Evolutionary conservation across 768 basidiomycete species (phyloP).

Genomic region (Rhizopogon rudus): DNA sequence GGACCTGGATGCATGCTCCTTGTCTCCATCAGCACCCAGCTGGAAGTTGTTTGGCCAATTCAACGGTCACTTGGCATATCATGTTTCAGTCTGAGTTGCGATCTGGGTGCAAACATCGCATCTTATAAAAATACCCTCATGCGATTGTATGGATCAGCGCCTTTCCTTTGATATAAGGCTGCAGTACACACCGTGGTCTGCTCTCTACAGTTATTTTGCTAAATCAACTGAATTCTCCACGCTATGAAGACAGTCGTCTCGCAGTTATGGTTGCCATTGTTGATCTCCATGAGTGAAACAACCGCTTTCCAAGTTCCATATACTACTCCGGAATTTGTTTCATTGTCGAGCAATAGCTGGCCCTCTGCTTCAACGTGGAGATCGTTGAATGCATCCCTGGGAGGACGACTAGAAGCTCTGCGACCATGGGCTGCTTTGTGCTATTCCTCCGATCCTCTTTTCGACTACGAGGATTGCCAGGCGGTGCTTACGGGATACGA

Average conservation of each 20-base stretch:
- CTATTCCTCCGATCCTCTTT: conserved; percentile 6
- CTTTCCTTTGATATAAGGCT: not conserved
- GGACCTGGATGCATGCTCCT: not conserved
- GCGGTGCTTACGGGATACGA: conserved; percentile 9
- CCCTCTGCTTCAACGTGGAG: conserved; percentile 7
- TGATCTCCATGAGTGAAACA: not conserved
- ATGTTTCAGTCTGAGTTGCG: not conserved
- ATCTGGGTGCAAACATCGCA: not conserved
- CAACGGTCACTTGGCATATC: not conserved
- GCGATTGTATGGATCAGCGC: not conserved
- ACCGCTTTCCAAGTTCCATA: not conserved
- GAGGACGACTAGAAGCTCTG: conserved; percentile 7
- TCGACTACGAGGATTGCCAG: conserved; percentile 5
- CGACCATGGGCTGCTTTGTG: conserved; percentile 15
- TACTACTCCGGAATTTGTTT: not conserved
- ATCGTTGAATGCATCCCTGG: conserved; percentile 6
- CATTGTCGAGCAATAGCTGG: conserved; percentile 5
- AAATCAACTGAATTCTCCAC: not conserved
- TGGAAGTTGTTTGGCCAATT: not conserved
- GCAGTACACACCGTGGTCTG: not conserved
- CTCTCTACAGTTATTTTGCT: not conserved
- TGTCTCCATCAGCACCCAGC: not conserved
- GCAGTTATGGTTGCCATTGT: not conserved
- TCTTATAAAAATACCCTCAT: not conserved
- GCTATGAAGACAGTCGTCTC: not conserved